These are phyloP conservation scores for Coleophoma cylindrospora DNA, from an alignment of 2,329 filamentous ascomycete genomes.

Conservation along the genomic window DNA sequence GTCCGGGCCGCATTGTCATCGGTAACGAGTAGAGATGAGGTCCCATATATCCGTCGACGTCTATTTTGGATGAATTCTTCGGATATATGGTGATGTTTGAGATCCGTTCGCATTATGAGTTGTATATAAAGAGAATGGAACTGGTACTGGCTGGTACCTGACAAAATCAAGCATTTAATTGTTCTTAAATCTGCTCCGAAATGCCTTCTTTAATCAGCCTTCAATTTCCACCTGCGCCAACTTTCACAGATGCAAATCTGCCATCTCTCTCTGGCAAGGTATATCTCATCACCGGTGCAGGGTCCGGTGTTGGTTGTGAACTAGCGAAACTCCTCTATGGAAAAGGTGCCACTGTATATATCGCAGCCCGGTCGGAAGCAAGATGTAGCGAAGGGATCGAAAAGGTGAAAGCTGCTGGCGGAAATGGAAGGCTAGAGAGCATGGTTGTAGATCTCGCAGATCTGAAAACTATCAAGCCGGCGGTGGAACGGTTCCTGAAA, in stretches of 20 bases:
- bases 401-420: constrained; percentile 25
- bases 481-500: constrained; percentile 22
- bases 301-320: constrained; percentile 37
- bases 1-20: too few relatives aligned
- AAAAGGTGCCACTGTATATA: constrained; percentile 43
- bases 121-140: too few relatives aligned
- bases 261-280: constrained; percentile 32
- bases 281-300: constrained; percentile 36
- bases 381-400: constrained; percentile 37
- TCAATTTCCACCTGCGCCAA: constrained; percentile 30
- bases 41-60: too few relatives aligned
- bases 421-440: constrained; percentile 11
- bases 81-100: too few relatives aligned
- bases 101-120: too few relatives aligned
- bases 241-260: constrained; percentile 36
- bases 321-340: constrained; percentile 44
- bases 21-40: too few relatives aligned
- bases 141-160: too few relatives aligned
- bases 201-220: constrained; percentile 6
- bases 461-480: constrained; percentile 20
- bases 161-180: background rate
- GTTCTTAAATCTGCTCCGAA: background rate
- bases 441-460: constrained; percentile 23
- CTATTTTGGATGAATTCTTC: too few relatives aligned
- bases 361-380: constrained; percentile 37